phyloP scores from a whole-genome alignment of 164 flowering plant genomes.

The Euptelea pleiosperma region DNA sequence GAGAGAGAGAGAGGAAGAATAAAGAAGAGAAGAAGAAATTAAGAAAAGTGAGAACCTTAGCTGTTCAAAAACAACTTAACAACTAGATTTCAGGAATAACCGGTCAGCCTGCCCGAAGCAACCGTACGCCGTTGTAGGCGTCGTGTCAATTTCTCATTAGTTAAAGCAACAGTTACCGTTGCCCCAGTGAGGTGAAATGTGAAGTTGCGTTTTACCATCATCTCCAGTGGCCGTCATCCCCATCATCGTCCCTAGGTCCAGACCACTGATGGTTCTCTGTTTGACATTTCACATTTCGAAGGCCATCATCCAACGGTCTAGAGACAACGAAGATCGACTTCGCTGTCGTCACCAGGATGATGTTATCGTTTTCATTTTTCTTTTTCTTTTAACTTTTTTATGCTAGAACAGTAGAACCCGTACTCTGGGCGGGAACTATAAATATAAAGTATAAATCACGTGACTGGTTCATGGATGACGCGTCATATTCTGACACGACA shows the following conservation, averaged over 20 bases:
- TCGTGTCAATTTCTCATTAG: background rate
- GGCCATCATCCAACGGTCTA: no score
- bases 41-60: background rate
- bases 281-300: no score
- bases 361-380: no score
- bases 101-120: background rate
- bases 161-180: background rate
- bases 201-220: background rate
- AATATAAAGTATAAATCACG: background rate
- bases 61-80: background rate
- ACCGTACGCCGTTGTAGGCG: background rate
- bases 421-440: background rate
- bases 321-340: no score
- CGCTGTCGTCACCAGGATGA: no score
- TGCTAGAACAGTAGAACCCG: no score
- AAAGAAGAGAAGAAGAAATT: background rate
- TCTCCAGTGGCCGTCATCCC: no score
- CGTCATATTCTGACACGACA: background rate
- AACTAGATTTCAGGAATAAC: background rate
- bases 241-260: no score
- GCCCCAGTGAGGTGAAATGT: background rate
- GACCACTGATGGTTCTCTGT: no score
- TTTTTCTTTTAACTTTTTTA: no score
- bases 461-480: background rate
- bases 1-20: background rate